These are phyloP conservation scores for Orbilia quercus DNA, from an alignment of 2,329 filamentous ascomycete species.

Conservation along the genomic window DNA sequence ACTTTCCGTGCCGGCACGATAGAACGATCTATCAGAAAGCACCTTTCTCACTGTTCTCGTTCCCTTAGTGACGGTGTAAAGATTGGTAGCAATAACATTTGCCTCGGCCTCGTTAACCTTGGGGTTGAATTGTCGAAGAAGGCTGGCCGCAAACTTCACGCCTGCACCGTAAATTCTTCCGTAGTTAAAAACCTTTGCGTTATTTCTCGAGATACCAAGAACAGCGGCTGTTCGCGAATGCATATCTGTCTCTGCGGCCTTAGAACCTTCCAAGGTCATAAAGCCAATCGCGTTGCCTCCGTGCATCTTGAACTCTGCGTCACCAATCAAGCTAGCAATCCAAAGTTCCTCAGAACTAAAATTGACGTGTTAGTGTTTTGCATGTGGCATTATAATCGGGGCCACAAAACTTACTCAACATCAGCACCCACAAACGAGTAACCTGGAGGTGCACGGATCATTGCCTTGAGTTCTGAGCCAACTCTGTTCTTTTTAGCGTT, in stretches of 20 bases:
- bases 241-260: conserved; percentile 75
- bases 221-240: conserved; percentile 81
- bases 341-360: conserved; percentile 84
- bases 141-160: conserved; percentile 87
- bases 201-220: conserved; percentile 89
- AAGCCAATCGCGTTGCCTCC: conserved; percentile 98
- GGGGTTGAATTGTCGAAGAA: conserved; percentile 94
- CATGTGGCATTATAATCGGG: not conserved
- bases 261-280: conserved; percentile 97
- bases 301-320: conserved; percentile 93
- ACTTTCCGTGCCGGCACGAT: conserved; percentile 95
- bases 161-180: conserved; percentile 99
- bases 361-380: conserved; percentile 8
- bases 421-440: conserved; percentile 96
- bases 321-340: conserved; percentile 95
- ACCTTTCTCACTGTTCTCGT: conserved; percentile 73
- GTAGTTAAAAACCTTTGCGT: conserved; percentile 98
- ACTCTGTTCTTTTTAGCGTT: conserved; percentile 97
- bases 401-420: conserved; percentile 71
- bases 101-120: conserved; percentile 82
- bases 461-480: conserved; percentile 94
- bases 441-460: conserved; percentile 90
- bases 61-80: conserved; percentile 92
- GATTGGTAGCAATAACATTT: conserved; percentile 76
- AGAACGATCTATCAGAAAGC: conserved; percentile 76